Evolutionary conservation across 495 filamentous ascomycete species (phyloP).

Genomic region (Annulohypoxylon maeteangense): DNA sequence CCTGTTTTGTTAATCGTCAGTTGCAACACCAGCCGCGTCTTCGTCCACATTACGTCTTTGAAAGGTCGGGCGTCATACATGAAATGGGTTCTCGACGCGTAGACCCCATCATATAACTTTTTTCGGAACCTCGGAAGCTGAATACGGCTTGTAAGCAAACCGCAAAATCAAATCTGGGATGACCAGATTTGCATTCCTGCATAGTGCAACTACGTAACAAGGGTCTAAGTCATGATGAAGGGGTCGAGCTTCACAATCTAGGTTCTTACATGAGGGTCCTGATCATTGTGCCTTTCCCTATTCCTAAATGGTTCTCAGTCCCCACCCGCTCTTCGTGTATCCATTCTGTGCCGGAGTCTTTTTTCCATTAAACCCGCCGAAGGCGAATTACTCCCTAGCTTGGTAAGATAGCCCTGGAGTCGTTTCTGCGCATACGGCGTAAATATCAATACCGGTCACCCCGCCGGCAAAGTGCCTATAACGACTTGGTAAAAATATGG

Average conservation of each 20-base stretch:
- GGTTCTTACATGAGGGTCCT: constrained; percentile 42
- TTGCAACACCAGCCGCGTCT: constrained; percentile 30
- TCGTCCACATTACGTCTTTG: constrained; percentile 17
- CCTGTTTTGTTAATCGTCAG: constrained; percentile 22
- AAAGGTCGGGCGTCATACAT: constrained; percentile 17
- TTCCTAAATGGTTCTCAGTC: constrained; percentile 17
- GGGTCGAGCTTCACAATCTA: constrained; percentile 35
- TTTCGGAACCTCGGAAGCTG: constrained; percentile 33
- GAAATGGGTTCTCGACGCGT: constrained; percentile 18
- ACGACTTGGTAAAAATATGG: constrained; percentile 19
- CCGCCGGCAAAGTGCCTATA: constrained; percentile 13
- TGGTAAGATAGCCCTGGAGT: constrained; percentile 30
- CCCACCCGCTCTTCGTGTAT: constrained; percentile 29
- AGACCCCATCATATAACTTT: constrained; percentile 19
- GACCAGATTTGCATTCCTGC: constrained; percentile 31
- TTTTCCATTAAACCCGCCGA: constrained; percentile 27
- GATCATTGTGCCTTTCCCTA: constrained; percentile 25
- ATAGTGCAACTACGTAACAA: constrained; percentile 35
- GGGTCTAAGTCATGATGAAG: constrained; percentile 18
- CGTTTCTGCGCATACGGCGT: constrained; percentile 15
- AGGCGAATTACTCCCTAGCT: constrained; percentile 16
- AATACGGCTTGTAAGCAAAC: constrained; percentile 22
- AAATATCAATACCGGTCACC: constrained; percentile 11
- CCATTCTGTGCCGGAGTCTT: constrained; percentile 23
- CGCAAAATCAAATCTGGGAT: constrained; percentile 30